phyloP scores from a whole-genome alignment of 2,329 filamentous ascomycete species.

The Arthrobotrys sphaeroides region DNA sequence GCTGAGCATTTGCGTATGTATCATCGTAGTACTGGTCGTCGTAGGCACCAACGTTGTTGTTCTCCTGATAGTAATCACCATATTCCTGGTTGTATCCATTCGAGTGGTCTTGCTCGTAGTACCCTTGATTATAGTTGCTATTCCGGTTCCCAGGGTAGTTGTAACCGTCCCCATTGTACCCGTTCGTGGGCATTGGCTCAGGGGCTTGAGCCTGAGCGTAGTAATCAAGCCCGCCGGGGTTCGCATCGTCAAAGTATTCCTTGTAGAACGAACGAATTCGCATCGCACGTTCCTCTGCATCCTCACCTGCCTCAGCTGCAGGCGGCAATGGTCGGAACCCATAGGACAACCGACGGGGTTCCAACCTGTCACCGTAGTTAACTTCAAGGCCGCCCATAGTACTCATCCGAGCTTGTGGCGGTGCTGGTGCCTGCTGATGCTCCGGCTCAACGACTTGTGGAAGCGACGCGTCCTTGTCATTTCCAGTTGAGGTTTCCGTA shows the following conservation, averaged over 20 bases:
- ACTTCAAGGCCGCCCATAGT: slow-evolving; percentile 60
- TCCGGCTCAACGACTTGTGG: slow-evolving; percentile 42
- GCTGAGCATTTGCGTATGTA: slow-evolving; percentile 69
- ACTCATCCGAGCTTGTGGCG: slow-evolving; percentile 17
- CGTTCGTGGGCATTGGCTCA: not conserved
- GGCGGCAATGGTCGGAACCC: slow-evolving; percentile 86
- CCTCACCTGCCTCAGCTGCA: slow-evolving; percentile 81
- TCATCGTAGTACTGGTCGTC: slow-evolving; percentile 68
- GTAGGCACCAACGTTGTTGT: slow-evolving; percentile 60
- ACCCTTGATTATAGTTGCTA: slow-evolving; percentile 61
- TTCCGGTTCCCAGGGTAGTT: slow-evolving; percentile 59
- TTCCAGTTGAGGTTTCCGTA: slow-evolving; percentile 5
- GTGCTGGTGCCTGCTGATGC: not conserved
- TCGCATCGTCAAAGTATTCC: slow-evolving; percentile 90
- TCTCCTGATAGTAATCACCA: slow-evolving; percentile 75
- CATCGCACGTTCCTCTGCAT: slow-evolving; percentile 93
- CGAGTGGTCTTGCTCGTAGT: slow-evolving; percentile 55
- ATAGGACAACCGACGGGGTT: slow-evolving; percentile 71
- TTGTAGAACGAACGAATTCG: slow-evolving; percentile 99
- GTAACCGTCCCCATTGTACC: slow-evolving; percentile 19
- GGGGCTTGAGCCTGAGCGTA: slow-evolving; percentile 35
- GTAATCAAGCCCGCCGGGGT: slow-evolving; percentile 55
- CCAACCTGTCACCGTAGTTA: slow-evolving; percentile 67
- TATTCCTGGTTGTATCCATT: slow-evolving; percentile 48
- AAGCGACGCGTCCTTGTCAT: slow-evolving; percentile 11